Percentiles rank a stretch among this genome's conserved stretches.
These are phyloP conservation scores for Backusella circina DNA, from an alignment of 192 early-diverging fungal species.

Conservation along the genomic window DNA sequence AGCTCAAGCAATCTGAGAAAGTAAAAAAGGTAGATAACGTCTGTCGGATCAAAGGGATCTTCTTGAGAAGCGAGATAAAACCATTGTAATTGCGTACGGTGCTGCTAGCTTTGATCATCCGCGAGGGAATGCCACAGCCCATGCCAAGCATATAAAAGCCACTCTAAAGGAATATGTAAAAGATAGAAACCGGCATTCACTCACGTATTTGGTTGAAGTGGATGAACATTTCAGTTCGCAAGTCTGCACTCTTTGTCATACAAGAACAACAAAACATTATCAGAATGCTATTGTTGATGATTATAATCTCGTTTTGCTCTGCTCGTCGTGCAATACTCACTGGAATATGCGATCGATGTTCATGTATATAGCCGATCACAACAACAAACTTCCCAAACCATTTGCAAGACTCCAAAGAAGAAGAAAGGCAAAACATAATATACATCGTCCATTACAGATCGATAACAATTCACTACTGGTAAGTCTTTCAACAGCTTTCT, in stretches of 20 bases:
- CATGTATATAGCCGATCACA: not conserved
- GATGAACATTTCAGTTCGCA: not conserved
- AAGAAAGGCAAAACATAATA: not conserved
- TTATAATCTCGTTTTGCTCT: not conserved
- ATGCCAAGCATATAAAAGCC: not conserved
- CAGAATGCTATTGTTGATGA: not conserved
- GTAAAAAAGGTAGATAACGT: not conserved
- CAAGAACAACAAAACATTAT: not conserved
- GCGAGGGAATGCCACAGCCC: not conserved
- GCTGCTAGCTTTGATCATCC: not conserved
- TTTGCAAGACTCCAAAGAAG: not conserved
- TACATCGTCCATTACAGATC: not conserved
- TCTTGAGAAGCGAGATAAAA: not conserved
- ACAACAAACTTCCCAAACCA: not conserved
- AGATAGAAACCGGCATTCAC: not conserved
- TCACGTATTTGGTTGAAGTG: not conserved
- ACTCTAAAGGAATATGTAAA: not conserved
- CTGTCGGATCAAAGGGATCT: not conserved
- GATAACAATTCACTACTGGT: not conserved
- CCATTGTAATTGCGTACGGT: not conserved
- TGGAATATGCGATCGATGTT: not conserved
- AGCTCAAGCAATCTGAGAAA: too few relatives aligned
- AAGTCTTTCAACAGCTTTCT: too few relatives aligned
- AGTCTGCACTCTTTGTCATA: not conserved
- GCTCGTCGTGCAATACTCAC: not conserved